Conservation (phyloP, 768 basidiomycete genomes). For the Boletus edulis region DNA sequence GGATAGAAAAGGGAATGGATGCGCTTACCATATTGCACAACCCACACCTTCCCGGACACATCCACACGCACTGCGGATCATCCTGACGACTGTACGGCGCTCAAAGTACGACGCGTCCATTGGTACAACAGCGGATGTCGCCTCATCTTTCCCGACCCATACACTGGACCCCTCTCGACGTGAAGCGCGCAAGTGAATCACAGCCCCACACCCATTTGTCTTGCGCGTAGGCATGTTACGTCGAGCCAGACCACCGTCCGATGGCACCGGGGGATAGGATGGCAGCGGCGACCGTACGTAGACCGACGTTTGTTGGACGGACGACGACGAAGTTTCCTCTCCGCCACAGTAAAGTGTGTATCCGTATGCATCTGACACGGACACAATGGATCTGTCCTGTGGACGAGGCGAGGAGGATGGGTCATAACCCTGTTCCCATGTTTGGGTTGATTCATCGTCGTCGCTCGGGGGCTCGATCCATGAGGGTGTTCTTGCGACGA, state of each 20-base stretch:
- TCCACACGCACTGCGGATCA: slow-evolving; percentile 57
- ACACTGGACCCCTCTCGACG: slow-evolving; percentile 50
- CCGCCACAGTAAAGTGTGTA: slow-evolving; percentile 45
- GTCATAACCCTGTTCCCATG: slow-evolving; percentile 35
- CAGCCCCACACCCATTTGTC: slow-evolving; percentile 62
- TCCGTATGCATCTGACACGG: slow-evolving; percentile 22
- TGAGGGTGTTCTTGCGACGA: slow-evolving; percentile 29
- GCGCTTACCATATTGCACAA: slow-evolving; percentile 54
- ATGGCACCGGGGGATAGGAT: slow-evolving; percentile 27
- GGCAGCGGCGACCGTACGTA: slow-evolving; percentile 40
- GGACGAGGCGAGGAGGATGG: slow-evolving; percentile 25
- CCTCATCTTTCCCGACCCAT: slow-evolving; percentile 57
- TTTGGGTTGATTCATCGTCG: slow-evolving; percentile 32
- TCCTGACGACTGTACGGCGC: slow-evolving; percentile 43
- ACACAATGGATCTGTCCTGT: slow-evolving; percentile 10
- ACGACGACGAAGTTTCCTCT: slow-evolving; percentile 19
- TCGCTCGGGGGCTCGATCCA: slow-evolving; percentile 35
- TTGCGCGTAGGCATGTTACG: slow-evolving; percentile 5
- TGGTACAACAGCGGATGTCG: slow-evolving; percentile 50
- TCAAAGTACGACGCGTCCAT: slow-evolving; percentile 63
- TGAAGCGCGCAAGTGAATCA: slow-evolving; percentile 55
- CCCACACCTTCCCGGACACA: slow-evolving; percentile 68
- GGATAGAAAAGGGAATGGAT: not conserved
- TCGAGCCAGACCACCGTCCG: slow-evolving; percentile 16
- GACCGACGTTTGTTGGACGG: slow-evolving; percentile 5